These are phyloP conservation scores for Cercospora citrullina DNA, from an alignment of 2,329 filamentous ascomycete species.

Conservation along the genomic window DNA sequence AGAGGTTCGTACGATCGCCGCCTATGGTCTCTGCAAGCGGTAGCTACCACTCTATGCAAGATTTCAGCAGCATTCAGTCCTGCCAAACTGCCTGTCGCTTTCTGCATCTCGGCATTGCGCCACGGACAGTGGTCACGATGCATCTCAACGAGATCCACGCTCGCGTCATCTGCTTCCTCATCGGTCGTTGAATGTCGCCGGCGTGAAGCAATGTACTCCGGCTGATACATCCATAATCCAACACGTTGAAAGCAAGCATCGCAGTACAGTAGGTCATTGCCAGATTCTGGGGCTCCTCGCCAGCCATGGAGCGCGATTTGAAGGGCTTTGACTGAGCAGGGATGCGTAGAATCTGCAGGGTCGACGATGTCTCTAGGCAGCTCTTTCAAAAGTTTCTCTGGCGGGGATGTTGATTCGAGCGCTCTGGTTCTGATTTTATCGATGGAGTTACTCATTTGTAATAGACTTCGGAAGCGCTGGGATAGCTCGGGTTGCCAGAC, in stretches of 20 bases:
- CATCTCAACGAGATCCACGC: slow-evolving; percentile 35
- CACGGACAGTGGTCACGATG: slow-evolving; percentile 44
- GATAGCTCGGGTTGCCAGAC: slow-evolving; percentile 40
- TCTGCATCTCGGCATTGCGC: slow-evolving; percentile 38
- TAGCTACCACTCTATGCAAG: slow-evolving; percentile 35
- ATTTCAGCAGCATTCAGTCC: slow-evolving; percentile 38
- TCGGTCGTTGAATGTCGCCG: slow-evolving; percentile 17
- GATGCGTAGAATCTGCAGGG: slow-evolving; percentile 11
- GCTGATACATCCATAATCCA: slow-evolving; percentile 90
- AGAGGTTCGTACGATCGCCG: slow-evolving; percentile 30
- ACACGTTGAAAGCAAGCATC: slow-evolving; percentile 83
- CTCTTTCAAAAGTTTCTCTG: slow-evolving; percentile 32
- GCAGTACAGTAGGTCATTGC: slow-evolving; percentile 75
- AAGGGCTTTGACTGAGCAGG: slow-evolving; percentile 30
- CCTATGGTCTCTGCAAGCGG: slow-evolving; percentile 36
- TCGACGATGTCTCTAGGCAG: slow-evolving; percentile 32
- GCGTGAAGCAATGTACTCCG: slow-evolving; percentile 43
- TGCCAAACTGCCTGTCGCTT: slow-evolving; percentile 36
- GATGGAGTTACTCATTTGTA: slow-evolving; percentile 32
- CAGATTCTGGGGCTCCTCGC: slow-evolving; percentile 57
- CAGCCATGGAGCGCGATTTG: slow-evolving; percentile 49
- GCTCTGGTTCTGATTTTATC: slow-evolving; percentile 28
- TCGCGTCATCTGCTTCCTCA: slow-evolving; percentile 46
- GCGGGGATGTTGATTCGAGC: slow-evolving; percentile 16
- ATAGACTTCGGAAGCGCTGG: slow-evolving; percentile 32